Evolutionary conservation across 2,329 filamentous ascomycete species (phyloP).

Genomic region (Epicoccum sorghinum): DNA sequence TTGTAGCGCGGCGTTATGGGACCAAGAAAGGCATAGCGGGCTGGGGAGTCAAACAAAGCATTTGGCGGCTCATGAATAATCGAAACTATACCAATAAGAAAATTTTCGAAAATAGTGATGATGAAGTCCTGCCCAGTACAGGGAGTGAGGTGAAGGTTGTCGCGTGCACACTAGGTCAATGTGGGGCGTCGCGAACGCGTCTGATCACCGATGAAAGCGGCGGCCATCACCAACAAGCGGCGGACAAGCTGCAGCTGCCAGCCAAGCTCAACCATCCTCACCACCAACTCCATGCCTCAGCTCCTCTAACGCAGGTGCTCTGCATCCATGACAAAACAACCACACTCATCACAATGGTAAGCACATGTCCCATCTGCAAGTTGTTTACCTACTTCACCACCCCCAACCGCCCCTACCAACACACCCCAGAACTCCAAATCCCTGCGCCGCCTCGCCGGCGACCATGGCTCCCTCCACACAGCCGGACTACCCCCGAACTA

Average conservation of each 20-base stretch:
- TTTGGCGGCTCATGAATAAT: background rate
- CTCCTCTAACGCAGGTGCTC: background rate
- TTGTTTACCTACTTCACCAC: too few relatives aligned
- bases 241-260: background rate
- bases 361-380: background rate
- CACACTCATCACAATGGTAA: constrained; percentile 17
- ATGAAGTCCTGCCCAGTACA: too few relatives aligned
- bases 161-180: background rate
- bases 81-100: background rate
- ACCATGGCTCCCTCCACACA: constrained; percentile 63
- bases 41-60: background rate
- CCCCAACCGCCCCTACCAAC: background rate
- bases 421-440: constrained; percentile 53
- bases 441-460: constrained; percentile 64
- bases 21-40: background rate
- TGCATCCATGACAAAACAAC: background rate
- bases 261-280: background rate
- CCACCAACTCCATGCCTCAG: background rate
- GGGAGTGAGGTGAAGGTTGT: background rate
- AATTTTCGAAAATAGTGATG: too few relatives aligned
- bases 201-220: constrained; percentile 1
- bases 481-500: constrained; percentile 66
- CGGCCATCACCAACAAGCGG: background rate
- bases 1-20: constrained; percentile 31
- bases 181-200: constrained; percentile 13